Percentiles rank a stretch among this genome's conserved stretches.
These are phyloP conservation scores for Kuraishia borneana DNA, from an alignment of 805 yeast genomes.

Conservation along the genomic window DNA sequence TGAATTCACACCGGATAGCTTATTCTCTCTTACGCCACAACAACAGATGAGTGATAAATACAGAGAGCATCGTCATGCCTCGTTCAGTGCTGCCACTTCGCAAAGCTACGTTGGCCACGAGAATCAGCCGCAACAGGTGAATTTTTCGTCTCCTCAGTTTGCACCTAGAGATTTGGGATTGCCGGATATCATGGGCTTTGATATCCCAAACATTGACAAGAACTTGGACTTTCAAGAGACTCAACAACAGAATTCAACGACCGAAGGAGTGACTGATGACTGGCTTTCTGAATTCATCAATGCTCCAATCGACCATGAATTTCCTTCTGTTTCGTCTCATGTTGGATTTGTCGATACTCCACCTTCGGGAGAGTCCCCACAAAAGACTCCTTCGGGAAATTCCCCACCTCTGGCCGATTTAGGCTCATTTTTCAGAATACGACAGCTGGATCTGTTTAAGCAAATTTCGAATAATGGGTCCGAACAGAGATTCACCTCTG, in stretches of 20 bases:
- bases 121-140: slow-evolving; percentile 37
- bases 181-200: neutral
- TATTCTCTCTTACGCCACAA: neutral
- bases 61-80: slow-evolving; percentile 34
- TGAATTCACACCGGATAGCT: neutral
- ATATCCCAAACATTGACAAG: no score
- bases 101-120: slow-evolving; percentile 47
- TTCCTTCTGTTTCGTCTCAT: slow-evolving; percentile 39
- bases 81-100: slow-evolving; percentile 57
- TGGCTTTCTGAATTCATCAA: slow-evolving; percentile 66
- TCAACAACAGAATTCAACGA: neutral
- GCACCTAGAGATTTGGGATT: slow-evolving; percentile 27
- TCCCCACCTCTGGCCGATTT: slow-evolving; percentile 30
- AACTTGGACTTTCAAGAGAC: neutral
- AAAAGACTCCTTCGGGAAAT: neutral
- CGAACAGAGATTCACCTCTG: slow-evolving; percentile 31
- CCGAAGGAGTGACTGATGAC: slow-evolving; percentile 26
- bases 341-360: slow-evolving; percentile 45
- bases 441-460: slow-evolving; percentile 57
- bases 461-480: slow-evolving; percentile 22
- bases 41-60: slow-evolving; percentile 4
- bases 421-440: slow-evolving; percentile 47
- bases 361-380: slow-evolving; percentile 7
- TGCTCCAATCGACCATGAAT: slow-evolving; percentile 52
- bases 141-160: slow-evolving; percentile 74